Base-by-base conservation (phyloP, 257 asterid species). In the Petrea volubilis region DNA sequence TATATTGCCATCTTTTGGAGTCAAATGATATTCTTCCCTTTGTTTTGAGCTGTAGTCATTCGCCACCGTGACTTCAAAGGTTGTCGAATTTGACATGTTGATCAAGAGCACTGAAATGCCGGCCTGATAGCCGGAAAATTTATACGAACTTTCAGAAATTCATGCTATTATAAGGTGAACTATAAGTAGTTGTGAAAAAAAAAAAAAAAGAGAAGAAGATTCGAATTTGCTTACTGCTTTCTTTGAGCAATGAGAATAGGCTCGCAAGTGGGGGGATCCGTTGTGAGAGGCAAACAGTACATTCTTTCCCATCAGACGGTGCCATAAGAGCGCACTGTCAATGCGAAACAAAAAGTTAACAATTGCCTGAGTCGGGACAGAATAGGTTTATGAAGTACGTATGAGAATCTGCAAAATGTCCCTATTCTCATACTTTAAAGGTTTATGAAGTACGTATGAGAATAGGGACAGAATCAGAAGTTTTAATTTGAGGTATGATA, bases 11-110 rank as follows among this genome's bases (percentile, higher is more conserved):
- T 69, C 84, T 70, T 86, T 33, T 7, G 98, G 98, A 0, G 92
- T 86, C 67, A 92, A 66, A 74, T 92, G 96, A 62, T 88, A 92
- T 74, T 90, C 98, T 78, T 90, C 92, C 69, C 98, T 85, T 21
- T 33, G 65, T 20, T 24, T 44, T 18, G 44, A 31, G 43, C 80
- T 83, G 21, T 71, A 11, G 12, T 85, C 86, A 15, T 78, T 71
- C 40, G 21, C 79, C 5, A 85, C 61, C 23, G 78, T 58, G 43
- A 87, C 85, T 17, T 86, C 80, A 50, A 77, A 85, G 25, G 60
- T 74, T 2, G 92, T 92, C 3, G 90, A 83, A 36, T 90, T 92
- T 2, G 92, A 90, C 94, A 90, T 79, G 86, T 92, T 92, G 79
- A 88, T 92, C 7, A 86, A 50, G 14, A 90, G 87, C 17, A 88